phyloP scores from a whole-genome alignment of 495 filamentous ascomycete genomes.

The Neurospora tetraspora region DNA sequence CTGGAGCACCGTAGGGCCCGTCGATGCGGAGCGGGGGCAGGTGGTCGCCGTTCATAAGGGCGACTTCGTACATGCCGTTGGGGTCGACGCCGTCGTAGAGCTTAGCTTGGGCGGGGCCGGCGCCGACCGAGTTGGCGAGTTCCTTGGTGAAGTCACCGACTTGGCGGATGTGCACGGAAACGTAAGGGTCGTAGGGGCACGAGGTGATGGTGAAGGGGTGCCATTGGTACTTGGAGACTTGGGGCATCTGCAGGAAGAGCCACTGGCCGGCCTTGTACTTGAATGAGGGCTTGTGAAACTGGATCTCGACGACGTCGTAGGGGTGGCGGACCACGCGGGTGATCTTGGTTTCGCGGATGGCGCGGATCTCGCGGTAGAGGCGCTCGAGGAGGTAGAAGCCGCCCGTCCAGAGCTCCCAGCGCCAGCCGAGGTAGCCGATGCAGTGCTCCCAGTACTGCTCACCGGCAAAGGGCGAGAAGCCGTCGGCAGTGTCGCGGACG shows the following conservation, averaged over 20 bases:
- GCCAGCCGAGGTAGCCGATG: constrained; percentile 92
- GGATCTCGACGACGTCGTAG: constrained; percentile 96
- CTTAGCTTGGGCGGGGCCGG: constrained; percentile 70
- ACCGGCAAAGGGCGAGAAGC: constrained; percentile 77
- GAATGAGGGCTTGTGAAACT: constrained; percentile 93
- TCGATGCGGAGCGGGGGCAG: constrained; percentile 89
- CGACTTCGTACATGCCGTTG: constrained; percentile 95
- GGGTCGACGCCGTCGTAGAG: constrained; percentile 86
- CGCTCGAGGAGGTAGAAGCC: constrained; percentile 79
- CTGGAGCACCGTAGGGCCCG: constrained; percentile 92
- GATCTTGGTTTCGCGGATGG: constrained; percentile 74
- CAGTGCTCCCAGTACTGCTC: constrained; percentile 82
- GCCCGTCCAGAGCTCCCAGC: constrained; percentile 90
- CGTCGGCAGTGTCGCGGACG: constrained; percentile 63
- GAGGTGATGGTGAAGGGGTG: constrained; percentile 99
- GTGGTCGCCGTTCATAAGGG: constrained; percentile 80
- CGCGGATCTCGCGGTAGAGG: constrained; percentile 83
- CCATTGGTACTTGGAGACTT: constrained; percentile 84
- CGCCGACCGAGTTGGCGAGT: constrained; percentile 86
- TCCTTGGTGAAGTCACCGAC: constrained; percentile 90
- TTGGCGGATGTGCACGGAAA: constrained; percentile 90
- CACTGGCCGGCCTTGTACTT: constrained; percentile 98
- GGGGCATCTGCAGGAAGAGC: constrained; percentile 89
- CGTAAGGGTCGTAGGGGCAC: constrained; percentile 88
- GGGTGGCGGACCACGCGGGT: constrained; percentile 91